Conservation (phyloP, 495 filamentous ascomycete genomes). For the Saxophila tyrrhenica region DNA sequence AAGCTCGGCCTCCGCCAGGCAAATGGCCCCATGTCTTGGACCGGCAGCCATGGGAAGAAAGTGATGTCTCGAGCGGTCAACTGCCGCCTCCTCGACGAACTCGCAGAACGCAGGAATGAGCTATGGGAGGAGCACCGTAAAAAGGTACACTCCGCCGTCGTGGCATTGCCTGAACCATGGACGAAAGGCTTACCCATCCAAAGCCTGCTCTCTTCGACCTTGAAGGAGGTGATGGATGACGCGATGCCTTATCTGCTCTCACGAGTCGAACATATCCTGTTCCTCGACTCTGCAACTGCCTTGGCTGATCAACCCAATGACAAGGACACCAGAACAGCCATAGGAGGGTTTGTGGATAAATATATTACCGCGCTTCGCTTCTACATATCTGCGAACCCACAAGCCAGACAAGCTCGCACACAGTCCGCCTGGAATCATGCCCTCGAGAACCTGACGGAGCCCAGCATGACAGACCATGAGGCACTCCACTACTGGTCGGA, state of each 20-base stretch:
- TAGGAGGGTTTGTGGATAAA: neutral
- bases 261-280: neutral
- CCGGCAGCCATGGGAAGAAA: too few species aligned
- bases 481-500: conserved; percentile 24
- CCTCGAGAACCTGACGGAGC: neutral
- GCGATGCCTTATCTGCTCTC: neutral
- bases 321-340: neutral
- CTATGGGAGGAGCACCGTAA: neutral
- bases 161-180: neutral
- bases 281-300: neutral
- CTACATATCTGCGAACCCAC: neutral
- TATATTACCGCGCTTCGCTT: neutral
- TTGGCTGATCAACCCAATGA: neutral
- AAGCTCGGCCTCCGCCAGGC: neutral
- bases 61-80: neutral
- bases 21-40: neutral
- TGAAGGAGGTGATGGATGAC: neutral
- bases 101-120: neutral
- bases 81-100: neutral
- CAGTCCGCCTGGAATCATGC: neutral
- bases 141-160: neutral
- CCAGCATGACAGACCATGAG: neutral
- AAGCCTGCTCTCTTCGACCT: neutral
- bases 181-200: neutral
- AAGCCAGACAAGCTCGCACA: neutral